These are phyloP conservation scores for Trichoderma koningii DNA, from an alignment of 2,329 filamentous ascomycete species.

Conservation along the genomic window DNA sequence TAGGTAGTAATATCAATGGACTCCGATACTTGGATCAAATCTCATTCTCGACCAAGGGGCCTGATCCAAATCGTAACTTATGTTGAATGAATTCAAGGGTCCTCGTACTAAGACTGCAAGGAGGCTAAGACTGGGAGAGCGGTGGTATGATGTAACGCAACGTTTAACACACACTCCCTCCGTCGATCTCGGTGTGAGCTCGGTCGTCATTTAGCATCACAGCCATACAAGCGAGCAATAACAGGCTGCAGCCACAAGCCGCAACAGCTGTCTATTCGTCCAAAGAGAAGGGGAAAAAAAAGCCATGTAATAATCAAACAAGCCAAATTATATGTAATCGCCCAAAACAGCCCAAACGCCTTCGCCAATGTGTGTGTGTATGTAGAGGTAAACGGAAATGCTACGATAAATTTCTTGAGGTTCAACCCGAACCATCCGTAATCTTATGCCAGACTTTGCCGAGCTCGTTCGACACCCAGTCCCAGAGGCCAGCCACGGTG, in stretches of 20 bases:
- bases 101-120: no score
- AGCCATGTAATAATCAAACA: background rate
- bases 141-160: no score
- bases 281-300: background rate
- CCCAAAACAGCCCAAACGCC: conserved; percentile 2
- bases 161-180: no score
- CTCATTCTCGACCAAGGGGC: no score
- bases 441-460: conserved; percentile 51
- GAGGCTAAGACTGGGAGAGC: no score
- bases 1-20: no score
- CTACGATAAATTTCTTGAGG: background rate
- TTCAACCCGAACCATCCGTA: conserved; percentile 31
- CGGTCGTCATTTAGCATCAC: no score
- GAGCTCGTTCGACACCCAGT: conserved; percentile 55
- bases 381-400: background rate
- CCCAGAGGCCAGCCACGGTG: conserved; percentile 48
- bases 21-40: no score
- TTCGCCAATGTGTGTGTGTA: background rate
- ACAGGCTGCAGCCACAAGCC: background rate
- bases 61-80: no score
- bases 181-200: no score
- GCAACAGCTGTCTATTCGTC: background rate
- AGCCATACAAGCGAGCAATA: no score
- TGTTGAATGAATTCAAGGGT: no score
- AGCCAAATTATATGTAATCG: background rate